These are phyloP conservation scores for Gryganskiella cystojenkinii DNA, from an alignment of 192 early-diverging fungal genomes.

Conservation along the genomic window DNA sequence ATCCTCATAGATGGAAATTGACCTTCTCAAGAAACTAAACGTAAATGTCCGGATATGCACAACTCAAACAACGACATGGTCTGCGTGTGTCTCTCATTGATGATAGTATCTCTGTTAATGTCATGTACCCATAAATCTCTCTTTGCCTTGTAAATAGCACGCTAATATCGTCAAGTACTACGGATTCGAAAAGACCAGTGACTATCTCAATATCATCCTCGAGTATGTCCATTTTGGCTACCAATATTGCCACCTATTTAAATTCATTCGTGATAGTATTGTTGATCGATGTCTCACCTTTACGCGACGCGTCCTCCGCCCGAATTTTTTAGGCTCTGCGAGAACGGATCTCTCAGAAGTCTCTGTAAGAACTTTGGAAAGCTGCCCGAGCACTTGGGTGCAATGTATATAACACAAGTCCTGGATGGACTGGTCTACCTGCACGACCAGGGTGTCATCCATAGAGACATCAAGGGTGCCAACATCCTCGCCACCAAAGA, in stretches of 20 bases:
- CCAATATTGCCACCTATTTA: neutral
- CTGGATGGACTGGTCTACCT: conserved; percentile 89
- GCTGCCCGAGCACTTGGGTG: conserved; percentile 76
- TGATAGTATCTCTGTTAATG: neutral
- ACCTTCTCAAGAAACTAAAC: conserved; percentile 59
- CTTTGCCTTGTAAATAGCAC: conserved; percentile 50
- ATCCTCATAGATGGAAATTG: conserved; percentile 60
- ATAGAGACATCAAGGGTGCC: conserved; percentile 93
- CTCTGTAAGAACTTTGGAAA: conserved; percentile 79
- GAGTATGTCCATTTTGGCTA: conserved; percentile 69
- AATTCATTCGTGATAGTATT: conserved; percentile 1
- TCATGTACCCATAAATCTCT: neutral
- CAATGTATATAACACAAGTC: conserved; percentile 84
- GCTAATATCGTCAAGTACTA: conserved; percentile 75
- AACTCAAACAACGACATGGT: neutral
- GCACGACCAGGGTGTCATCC: conserved; percentile 86
- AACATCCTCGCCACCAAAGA: conserved; percentile 79
- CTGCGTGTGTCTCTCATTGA: neutral
- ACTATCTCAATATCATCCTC: conserved; percentile 84
- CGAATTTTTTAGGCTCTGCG: conserved; percentile 63
- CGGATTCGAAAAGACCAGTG: conserved; percentile 80
- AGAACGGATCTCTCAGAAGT: conserved; percentile 77
- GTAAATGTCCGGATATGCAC: conserved; percentile 42
- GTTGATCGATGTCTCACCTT: conserved; percentile 3
- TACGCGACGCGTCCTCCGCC: neutral